Evolutionary conservation across 225 moss, liverwort and hornwort genomes (phyloP), one percentile per base, ranked within the genome.

Genomic region (Bryum argenteum): DNA sequence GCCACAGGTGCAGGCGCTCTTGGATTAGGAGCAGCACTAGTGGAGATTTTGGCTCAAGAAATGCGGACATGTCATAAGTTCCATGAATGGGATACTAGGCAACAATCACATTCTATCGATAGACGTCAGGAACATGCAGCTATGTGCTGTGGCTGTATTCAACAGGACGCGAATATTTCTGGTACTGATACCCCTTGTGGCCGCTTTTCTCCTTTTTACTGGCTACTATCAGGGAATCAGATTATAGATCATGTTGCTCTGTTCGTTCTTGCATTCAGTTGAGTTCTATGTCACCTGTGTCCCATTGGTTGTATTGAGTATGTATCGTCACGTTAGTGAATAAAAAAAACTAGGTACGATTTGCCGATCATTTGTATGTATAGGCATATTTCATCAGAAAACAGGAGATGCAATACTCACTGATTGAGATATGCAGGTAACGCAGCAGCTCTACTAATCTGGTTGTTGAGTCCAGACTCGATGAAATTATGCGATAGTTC

Each of bases 21-120:
- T 54, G 82, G 65, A 74, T 33, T 86, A 45, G 85, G 79, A 77
- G 67, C 64, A 71, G 79, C 58, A 12, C 74, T 86, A 18, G 74
- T 86, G 69, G 82, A 86, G 20, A 74, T 82, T 68, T 71, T 86
- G 71, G 77, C 80, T 77, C 85, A 67, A 67, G 85, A 77, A 44
- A 47, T 45, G 23, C 71, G 70, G 43, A 61, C 54, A 47, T 86
- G 85, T 64, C 73, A 75, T 26, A 77, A 64, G 65, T 24, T 52
- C 64, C 63, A 63, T 20, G 54, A 51, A 54, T 10, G 22, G 21
- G 55, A 59, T 54, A 70, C 48, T 61, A 50, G 22, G 74, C 66
- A 68, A 63, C 57, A 33, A 38, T 23, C 76, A 70, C 57, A 62
- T 56, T 70, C 62, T 38, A 71, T 15, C 33, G 53, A 23, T 43